These are phyloP conservation scores for Circinella umbellata DNA, from an alignment of 371 early-diverging fungal genomes.

Conservation along the genomic window DNA sequence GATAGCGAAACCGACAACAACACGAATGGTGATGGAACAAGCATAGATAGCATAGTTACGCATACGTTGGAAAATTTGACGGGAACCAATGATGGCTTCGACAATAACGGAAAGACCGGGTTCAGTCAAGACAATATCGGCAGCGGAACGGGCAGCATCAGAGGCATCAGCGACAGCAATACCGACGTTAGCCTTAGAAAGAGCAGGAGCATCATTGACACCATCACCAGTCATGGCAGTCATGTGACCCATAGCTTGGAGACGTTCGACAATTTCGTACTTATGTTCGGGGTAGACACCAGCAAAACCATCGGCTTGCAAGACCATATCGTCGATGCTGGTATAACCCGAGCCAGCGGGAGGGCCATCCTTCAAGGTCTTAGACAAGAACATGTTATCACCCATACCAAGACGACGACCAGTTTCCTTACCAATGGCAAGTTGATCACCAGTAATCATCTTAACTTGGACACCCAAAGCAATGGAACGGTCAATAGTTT, in stretches of 20 bases:
- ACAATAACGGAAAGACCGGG: slow-evolving; percentile 73
- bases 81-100: slow-evolving; percentile 59
- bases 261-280: slow-evolving; percentile 85
- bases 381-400: slow-evolving; percentile 68
- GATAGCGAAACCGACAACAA: slow-evolving; percentile 57
- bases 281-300: slow-evolving; percentile 91
- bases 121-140: slow-evolving; percentile 72
- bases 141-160: slow-evolving; percentile 73
- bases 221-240: slow-evolving; percentile 95
- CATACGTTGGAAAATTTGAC: slow-evolving; percentile 72
- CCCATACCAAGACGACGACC: slow-evolving; percentile 73
- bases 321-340: slow-evolving; percentile 75
- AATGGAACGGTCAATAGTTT: slow-evolving; percentile 80
- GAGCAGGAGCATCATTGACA: slow-evolving; percentile 93
- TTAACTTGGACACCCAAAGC: slow-evolving; percentile 85
- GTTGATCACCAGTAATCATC: slow-evolving; percentile 94
- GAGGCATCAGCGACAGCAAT: slow-evolving; percentile 79
- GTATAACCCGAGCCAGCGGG: slow-evolving; percentile 68
- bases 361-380: slow-evolving; percentile 71
- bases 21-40: slow-evolving; percentile 59
- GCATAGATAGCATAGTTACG: slow-evolving; percentile 54
- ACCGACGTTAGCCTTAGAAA: slow-evolving; percentile 80
- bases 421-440: slow-evolving; percentile 85
- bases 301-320: slow-evolving; percentile 82
- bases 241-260: slow-evolving; percentile 76